Evolutionary conservation across 1,284 basidiomycete genomes (phyloP).

Genomic region (Fomitopsis palustris): DNA sequence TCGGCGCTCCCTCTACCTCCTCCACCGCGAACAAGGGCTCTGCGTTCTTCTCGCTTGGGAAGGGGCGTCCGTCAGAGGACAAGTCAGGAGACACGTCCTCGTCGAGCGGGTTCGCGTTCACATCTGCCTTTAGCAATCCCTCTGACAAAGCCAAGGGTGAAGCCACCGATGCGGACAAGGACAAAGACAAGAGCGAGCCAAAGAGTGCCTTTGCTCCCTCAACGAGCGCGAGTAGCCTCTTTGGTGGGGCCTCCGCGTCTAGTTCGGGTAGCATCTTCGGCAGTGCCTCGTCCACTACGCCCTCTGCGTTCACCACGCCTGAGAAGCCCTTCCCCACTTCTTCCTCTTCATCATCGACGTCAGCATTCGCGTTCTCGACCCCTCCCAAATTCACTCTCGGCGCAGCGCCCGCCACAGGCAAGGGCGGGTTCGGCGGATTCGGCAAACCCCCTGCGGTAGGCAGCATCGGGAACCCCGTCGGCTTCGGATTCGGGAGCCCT

Average conservation of each 20-base stretch:
- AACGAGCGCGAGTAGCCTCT: background rate
- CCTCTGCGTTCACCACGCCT: constrained; percentile 13
- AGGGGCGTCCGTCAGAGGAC: background rate
- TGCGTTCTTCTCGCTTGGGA: background rate
- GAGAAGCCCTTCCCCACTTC: constrained; percentile 12
- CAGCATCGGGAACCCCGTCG: constrained; percentile 56
- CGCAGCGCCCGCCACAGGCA: constrained; percentile 11
- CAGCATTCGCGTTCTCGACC: constrained; percentile 22
- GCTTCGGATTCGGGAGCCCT: constrained; percentile 50
- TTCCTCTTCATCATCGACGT: no score
- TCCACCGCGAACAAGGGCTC: constrained; percentile 11
- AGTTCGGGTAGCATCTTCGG: constrained; percentile 10
- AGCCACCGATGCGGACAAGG: constrained; percentile 6
- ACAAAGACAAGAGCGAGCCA: constrained; percentile 10
- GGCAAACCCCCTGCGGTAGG: constrained; percentile 25
- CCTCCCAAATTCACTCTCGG: constrained; percentile 22
- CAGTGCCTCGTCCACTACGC: background rate
- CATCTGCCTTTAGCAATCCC: constrained; percentile 18
- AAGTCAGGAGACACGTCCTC: background rate
- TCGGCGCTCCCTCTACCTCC: constrained; percentile 11
- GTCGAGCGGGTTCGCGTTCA: background rate
- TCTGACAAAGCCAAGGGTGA: constrained; percentile 9
- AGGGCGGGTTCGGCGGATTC: constrained; percentile 14
- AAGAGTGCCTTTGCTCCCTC: constrained; percentile 11
- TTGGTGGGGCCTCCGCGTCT: background rate